Evolutionary conservation across 306 rosid genomes (phyloP).

Genomic region (Notholithocarpus densiflorus): DNA sequence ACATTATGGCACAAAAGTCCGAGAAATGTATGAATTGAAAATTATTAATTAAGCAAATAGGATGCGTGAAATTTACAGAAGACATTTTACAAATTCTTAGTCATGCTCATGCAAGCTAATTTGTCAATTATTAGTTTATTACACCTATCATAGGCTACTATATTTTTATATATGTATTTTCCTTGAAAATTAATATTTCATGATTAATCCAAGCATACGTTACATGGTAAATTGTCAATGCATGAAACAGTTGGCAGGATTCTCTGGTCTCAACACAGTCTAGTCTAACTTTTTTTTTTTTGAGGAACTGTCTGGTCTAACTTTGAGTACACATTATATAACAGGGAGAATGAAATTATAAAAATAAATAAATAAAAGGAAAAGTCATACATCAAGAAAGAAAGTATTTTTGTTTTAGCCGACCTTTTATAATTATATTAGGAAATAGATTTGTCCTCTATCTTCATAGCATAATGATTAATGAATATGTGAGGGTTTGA

Average conservation of each 20-base stretch:
- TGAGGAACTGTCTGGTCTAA: too few relatives aligned
- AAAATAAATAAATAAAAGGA: background rate
- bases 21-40: too few relatives aligned
- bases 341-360: background rate
- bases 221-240: background rate
- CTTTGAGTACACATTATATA: constrained; percentile 9
- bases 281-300: too few relatives aligned
- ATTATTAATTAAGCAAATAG: too few relatives aligned
- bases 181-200: background rate
- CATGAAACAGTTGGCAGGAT: background rate
- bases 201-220: background rate
- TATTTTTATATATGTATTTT: background rate
- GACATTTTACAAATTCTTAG: background rate
- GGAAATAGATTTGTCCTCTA: background rate
- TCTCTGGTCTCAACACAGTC: background rate
- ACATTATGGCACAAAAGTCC: too few relatives aligned
- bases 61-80: background rate
- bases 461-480: background rate
- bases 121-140: background rate
- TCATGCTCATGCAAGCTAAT: background rate
- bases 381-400: background rate
- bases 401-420: background rate
- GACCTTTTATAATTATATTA: background rate
- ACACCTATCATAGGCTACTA: background rate
- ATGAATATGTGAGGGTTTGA: background rate